These are phyloP conservation scores for Xanthoparmelia taractica DNA, from an alignment of 495 filamentous ascomycete genomes.

Conservation along the genomic window DNA sequence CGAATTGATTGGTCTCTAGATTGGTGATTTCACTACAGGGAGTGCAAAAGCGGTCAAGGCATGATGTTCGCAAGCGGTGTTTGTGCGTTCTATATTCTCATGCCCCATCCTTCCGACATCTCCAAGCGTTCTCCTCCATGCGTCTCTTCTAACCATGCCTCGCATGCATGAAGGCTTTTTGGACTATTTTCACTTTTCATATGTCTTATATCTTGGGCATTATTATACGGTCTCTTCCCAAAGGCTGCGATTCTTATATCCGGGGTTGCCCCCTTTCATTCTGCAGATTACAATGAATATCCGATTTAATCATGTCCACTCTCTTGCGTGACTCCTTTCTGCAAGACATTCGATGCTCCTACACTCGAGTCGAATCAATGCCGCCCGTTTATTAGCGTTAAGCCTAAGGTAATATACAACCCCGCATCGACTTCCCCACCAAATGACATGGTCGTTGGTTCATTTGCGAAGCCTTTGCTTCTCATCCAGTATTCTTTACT, in stretches of 20 bases:
- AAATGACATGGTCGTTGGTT: not conserved
- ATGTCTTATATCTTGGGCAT: not conserved
- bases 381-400: not conserved
- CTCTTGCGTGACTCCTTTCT: not conserved
- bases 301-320: not conserved
- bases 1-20: constrained; percentile 6
- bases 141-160: not conserved
- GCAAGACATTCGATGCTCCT: not conserved
- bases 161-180: not conserved
- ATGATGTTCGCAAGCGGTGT: constrained; percentile 4
- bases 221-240: not conserved
- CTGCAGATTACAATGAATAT: not conserved
- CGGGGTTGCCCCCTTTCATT: not conserved
- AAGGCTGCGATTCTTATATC: not conserved
- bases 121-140: not conserved
- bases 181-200: not conserved
- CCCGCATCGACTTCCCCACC: not conserved
- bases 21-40: constrained; percentile 5
- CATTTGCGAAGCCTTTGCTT: not conserved
- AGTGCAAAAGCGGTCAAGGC: constrained; percentile 18
- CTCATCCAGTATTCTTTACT: not conserved
- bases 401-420: not conserved
- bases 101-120: not conserved
- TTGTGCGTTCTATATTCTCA: constrained; percentile 3
- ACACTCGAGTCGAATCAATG: not conserved